phyloP scores from a whole-genome alignment of 2,329 filamentous ascomycete species.

The Venturiaceae sp. region DNA sequence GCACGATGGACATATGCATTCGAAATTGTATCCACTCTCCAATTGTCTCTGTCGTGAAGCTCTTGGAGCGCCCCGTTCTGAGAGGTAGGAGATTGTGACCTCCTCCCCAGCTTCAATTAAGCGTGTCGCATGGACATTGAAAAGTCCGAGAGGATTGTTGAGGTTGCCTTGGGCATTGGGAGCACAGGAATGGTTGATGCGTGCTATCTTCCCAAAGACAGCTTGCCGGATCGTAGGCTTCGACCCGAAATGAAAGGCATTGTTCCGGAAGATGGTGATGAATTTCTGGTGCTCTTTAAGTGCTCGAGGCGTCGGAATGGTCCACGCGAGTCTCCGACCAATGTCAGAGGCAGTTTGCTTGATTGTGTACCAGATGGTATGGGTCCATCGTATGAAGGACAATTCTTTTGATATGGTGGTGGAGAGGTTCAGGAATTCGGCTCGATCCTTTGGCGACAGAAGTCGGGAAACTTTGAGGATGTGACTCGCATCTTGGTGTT shows the following conservation, averaged over 20 bases:
- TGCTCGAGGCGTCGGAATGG: neutral
- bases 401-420: neutral
- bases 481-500: slow-evolving; percentile 9
- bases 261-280: slow-evolving; percentile 16
- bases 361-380: neutral
- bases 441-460: neutral
- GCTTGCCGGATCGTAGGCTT: slow-evolving; percentile 8
- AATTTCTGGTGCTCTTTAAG: slow-evolving; percentile 12
- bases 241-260: slow-evolving; percentile 13
- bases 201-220: slow-evolving; percentile 14
- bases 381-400: slow-evolving; percentile 4
- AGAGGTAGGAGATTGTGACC: slow-evolving; percentile 11
- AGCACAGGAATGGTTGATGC: slow-evolving; percentile 17
- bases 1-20: neutral
- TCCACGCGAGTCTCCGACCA: too few species aligned
- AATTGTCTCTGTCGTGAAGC: neutral
- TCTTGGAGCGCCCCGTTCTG: neutral
- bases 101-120: slow-evolving; percentile 20
- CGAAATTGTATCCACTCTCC: neutral
- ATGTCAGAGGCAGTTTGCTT: too few species aligned
- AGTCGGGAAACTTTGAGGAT: slow-evolving; percentile 9
- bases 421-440: neutral
- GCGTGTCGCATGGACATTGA: slow-evolving; percentile 22
- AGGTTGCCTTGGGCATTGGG: slow-evolving; percentile 19
- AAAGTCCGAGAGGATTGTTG: slow-evolving; percentile 12